These are phyloP conservation scores for Manihot esculenta DNA, from an alignment of 441 rosid species.

Conservation along the genomic window DNA sequence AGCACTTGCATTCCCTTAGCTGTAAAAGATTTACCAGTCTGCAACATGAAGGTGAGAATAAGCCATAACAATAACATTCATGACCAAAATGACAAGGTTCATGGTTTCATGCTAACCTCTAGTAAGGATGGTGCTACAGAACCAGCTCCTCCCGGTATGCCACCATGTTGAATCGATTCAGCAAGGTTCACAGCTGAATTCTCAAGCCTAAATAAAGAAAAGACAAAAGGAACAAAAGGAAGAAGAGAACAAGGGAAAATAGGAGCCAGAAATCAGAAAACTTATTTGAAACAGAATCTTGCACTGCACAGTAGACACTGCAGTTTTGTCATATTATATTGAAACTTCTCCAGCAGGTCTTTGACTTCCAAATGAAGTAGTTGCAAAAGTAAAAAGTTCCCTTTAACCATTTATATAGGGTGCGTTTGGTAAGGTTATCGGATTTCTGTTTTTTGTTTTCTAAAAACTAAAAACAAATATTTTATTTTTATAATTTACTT, in stretches of 20 bases:
- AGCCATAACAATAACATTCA: slow-evolving; percentile 15
- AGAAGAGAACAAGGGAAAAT: too few species aligned
- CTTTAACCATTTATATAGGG: too few species aligned
- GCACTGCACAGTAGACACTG: too few species aligned
- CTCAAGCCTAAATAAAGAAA: slow-evolving; percentile 64
- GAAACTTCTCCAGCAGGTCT: slow-evolving; percentile 3
- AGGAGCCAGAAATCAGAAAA: not conserved
- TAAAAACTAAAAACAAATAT: too few species aligned
- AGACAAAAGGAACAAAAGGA: too few species aligned
- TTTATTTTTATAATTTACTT: too few species aligned
- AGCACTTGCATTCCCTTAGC: slow-evolving; percentile 97
- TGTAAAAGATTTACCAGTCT: slow-evolving; percentile 94
- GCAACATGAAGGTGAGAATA: slow-evolving; percentile 25
- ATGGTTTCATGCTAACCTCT: slow-evolving; percentile 75
- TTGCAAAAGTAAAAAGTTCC: not conserved
- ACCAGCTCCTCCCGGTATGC: slow-evolving; percentile 56
- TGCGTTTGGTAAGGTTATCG: too few species aligned
- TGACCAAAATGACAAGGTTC: slow-evolving; percentile 19
- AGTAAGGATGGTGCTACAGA: slow-evolving; percentile 79
- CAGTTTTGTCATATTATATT: too few species aligned
- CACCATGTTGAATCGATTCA: slow-evolving; percentile 68
- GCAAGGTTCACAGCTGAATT: slow-evolving; percentile 65
- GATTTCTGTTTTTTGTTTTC: too few species aligned
- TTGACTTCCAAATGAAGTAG: not conserved
- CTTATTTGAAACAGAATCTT: not conserved